Base-by-base conservation (phyloP, 805 yeast genomes). In the Candida coquimbonensis region DNA sequence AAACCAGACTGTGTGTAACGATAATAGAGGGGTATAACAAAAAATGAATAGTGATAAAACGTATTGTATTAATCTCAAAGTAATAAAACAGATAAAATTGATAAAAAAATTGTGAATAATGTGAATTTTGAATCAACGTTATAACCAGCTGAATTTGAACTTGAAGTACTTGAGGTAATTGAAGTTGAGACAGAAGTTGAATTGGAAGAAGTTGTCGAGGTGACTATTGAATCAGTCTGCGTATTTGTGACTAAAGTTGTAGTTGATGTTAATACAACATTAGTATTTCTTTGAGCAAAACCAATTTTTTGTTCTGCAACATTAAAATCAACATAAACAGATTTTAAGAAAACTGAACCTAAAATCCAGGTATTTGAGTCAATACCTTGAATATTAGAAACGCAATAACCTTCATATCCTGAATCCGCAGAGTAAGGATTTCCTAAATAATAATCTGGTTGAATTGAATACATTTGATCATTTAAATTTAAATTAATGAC, bases 351-450 rank as follows among this genome's bases (percentile, higher is more conserved):
- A 3, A 78, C 68, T n/a, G 78, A 81, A 6, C 88, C 88, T 36
- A 81, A 62, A 44, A 81, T 73, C 87, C 87, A 81, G 1, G 71
- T 59, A 16, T 59, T 57, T 11, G 68, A 61, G 26, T 65, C 64
- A n/a, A 73, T 55, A 9, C 85, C 87, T 62, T 79, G 86, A 47
- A 81, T 70, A 53, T 79, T 80, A 7, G 84, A 76, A 12, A 81
- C 79, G 66, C 88, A 81, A 55, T 74, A 70, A 0, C 83, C 81
- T 17, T 51, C 32, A 46, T 74, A 68, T 0, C 51, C 59, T 0
- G 71, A 62, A 35, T 51, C 48, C 5, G 53, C 46, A 2, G 70
- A 42, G 55, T 78, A 77, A 17, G 66, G 68, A 12, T 65, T 59
- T 7, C 84, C 86, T 39, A 77, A 51, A 59, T 79, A 80, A 40